Conservation (phyloP, 768 basidiomycete genomes). For the Suillus discolor region DNA sequence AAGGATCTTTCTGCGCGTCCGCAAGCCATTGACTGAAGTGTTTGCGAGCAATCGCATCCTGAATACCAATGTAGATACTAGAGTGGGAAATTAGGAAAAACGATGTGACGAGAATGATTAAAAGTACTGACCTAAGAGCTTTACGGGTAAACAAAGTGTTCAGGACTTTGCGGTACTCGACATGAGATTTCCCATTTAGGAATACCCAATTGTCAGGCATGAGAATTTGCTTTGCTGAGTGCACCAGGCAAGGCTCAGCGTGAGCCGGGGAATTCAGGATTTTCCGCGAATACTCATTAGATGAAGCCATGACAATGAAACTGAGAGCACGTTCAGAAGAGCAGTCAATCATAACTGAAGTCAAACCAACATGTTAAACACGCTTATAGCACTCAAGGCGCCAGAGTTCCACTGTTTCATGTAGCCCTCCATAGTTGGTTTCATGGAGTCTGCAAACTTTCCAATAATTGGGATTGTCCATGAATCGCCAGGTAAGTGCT, state of each 20-base stretch:
- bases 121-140: slow-evolving; percentile 71
- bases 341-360: background rate
- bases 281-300: slow-evolving; percentile 91
- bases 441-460: slow-evolving; percentile 90
- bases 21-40: slow-evolving; percentile 77
- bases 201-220: slow-evolving; percentile 97
- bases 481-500: slow-evolving; percentile 77
- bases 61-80: slow-evolving; percentile 82
- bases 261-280: slow-evolving; percentile 92
- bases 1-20: slow-evolving; percentile 48
- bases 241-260: slow-evolving; percentile 93
- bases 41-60: slow-evolving; percentile 80
- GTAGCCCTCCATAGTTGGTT: slow-evolving; percentile 91
- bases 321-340: slow-evolving; percentile 42
- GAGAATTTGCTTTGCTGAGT: slow-evolving; percentile 87
- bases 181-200: slow-evolving; percentile 89
- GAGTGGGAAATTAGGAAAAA: slow-evolving; percentile 1
- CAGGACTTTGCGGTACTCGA: slow-evolving; percentile 90
- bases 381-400: slow-evolving; percentile 84
- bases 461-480: slow-evolving; percentile 99
- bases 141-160: slow-evolving; percentile 94
- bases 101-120: background rate
- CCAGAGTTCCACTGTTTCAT: slow-evolving; percentile 92
- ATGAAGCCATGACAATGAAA: slow-evolving; percentile 98
- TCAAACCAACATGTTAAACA: slow-evolving; percentile 90